phyloP scores from a whole-genome alignment of 1,139 yeast genomes.

The Lodderomyces beijingensis region DNA sequence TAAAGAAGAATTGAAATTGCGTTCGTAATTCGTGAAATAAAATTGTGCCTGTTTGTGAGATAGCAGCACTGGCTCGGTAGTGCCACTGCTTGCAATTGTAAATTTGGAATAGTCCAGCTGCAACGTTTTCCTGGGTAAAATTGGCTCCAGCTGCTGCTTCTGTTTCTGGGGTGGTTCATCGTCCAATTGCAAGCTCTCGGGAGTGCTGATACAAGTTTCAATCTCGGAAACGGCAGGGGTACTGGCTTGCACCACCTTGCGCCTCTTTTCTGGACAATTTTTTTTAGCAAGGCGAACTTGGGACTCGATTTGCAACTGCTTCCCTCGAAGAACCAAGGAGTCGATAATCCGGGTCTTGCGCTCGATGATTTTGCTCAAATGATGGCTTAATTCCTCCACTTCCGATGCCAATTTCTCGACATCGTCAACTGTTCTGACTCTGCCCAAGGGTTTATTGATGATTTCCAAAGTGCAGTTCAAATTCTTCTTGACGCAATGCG shows the following conservation, averaged over 20 bases:
- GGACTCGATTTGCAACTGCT: slow-evolving; percentile 3
- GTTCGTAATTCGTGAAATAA: slow-evolving; percentile 29
- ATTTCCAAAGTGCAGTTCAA: slow-evolving; percentile 49
- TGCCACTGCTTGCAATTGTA: slow-evolving; percentile 8
- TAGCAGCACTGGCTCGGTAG: slow-evolving; percentile 20
- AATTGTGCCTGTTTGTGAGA: slow-evolving; percentile 25
- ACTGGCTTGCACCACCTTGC: background rate
- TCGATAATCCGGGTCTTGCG: slow-evolving; percentile 24
- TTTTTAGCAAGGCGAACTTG: background rate
- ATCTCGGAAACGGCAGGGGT: slow-evolving; percentile 27
- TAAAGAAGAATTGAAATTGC: slow-evolving; percentile 30
- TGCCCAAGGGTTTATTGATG: slow-evolving; percentile 24
- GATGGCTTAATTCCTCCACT: slow-evolving; percentile 15
- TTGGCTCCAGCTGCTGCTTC: too few species aligned
- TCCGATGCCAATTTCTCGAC: slow-evolving; percentile 30
- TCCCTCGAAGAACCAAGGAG: slow-evolving; percentile 19
- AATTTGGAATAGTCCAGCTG: slow-evolving; percentile 7
- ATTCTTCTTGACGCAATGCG: slow-evolving; percentile 51
- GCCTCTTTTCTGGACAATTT: background rate
- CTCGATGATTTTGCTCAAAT: slow-evolving; percentile 18
- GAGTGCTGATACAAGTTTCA: slow-evolving; percentile 26
- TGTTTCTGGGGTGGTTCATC: background rate
- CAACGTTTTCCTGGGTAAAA: slow-evolving; percentile 4
- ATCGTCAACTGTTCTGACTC: slow-evolving; percentile 24
- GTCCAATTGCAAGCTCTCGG: slow-evolving; percentile 8